Evolutionary conservation across 2,329 filamentous ascomycete species (phyloP).

Genomic region (Curvularia verruculosa): DNA sequence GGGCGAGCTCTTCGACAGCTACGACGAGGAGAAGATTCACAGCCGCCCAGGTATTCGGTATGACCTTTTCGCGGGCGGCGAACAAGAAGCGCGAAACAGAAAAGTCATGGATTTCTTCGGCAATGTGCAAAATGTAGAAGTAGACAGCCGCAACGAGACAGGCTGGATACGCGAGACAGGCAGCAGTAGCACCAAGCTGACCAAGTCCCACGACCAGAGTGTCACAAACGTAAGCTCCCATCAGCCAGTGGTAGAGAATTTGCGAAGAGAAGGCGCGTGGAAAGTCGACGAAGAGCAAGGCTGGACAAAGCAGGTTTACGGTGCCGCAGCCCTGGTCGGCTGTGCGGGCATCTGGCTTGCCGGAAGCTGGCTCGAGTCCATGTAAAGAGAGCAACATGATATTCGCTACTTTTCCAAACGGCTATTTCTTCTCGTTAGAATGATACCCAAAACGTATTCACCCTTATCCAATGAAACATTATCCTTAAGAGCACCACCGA

Average conservation of each 20-base stretch:
- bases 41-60: constrained; percentile 90
- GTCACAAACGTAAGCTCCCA: constrained; percentile 28
- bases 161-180: constrained; percentile 71
- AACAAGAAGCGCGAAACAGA: constrained; percentile 75
- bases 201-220: constrained; percentile 49
- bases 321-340: constrained; percentile 48
- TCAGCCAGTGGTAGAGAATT: constrained; percentile 16
- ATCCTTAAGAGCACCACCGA: too few relatives aligned
- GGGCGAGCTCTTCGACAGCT: constrained; percentile 94
- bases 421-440: background rate
- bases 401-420: background rate
- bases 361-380: constrained; percentile 48
- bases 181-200: constrained; percentile 70
- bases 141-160: constrained; percentile 63
- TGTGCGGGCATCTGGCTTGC: constrained; percentile 50
- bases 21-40: constrained; percentile 93
- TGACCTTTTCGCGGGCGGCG: constrained; percentile 90
- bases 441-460: constrained; percentile 10
- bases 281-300: constrained; percentile 46
- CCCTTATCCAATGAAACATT: background rate
- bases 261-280: constrained; percentile 41
- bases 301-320: constrained; percentile 51
- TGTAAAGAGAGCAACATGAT: constrained; percentile 11
- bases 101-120: constrained; percentile 97
- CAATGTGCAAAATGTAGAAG: constrained; percentile 95